Evolutionary conservation across 2,329 filamentous ascomycete species (phyloP), one percentile per base, ranked within the genome.

Genomic region (Alternaria angustiovoidea): DNA sequence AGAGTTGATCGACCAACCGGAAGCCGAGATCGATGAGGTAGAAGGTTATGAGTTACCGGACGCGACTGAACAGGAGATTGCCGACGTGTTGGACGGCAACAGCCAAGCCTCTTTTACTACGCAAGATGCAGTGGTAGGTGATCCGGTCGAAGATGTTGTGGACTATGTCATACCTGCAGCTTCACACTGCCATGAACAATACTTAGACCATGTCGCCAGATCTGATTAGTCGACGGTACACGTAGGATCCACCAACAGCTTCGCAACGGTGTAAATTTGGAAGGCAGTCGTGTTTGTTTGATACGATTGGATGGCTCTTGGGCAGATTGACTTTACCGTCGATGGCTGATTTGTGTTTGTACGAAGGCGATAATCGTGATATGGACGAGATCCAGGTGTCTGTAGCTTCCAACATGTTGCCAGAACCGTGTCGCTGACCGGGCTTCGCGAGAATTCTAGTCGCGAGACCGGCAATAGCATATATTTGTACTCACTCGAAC

Each of bases 381-480:
- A 42, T 12, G 39, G 5, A 11, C 20, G 39, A 24, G 7, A 24
- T 42, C 39, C 12, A 8, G 20, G 11, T 24, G 39, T 42, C 3
- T 20, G 6, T 24, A 24, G 12, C 12, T 42, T 24, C 9, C 5
- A 20, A 12, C 20, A 24, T 24, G 6, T 7, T 16, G 20, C 6
- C 20, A 24, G 39, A 24, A 7, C 3, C 39, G 11, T 16, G 39
- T 42, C 24, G 6, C 20, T 16, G 11, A 20, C 12, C 6, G 39
- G 6, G 5, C 11, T 24, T 16, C 1, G 20, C 7, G 7, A 6
- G 12, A 1, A 42, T 6, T 2, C 0, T 7, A 3, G 20, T 24
- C 12, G 6, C 20, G 4, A 6, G 1, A 16, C 2, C 18, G 6
- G 22, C 3, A 12, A 42, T 24, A 0, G 20, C 20, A 2, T 0